phyloP scores from a whole-genome alignment of 2,329 filamentous ascomycete species.

The Claviceps humidiphila region DNA sequence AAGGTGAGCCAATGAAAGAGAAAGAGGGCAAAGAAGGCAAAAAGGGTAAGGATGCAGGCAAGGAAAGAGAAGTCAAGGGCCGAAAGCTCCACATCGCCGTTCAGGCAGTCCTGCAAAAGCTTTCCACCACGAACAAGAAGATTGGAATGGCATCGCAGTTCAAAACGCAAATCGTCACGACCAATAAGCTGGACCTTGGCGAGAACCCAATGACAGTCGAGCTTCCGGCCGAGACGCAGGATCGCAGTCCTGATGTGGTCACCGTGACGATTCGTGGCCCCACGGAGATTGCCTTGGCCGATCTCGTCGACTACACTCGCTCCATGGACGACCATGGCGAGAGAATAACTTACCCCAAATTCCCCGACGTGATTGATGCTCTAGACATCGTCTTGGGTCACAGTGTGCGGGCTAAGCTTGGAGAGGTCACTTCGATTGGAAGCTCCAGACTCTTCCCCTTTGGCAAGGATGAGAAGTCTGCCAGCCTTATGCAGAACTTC shows the following conservation, averaged over 20 bases:
- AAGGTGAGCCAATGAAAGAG: neutral
- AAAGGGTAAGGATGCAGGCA: conserved; percentile 7
- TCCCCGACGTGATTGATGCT: conserved; percentile 33
- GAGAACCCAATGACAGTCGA: conserved; percentile 21
- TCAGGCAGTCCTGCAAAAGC: conserved; percentile 20
- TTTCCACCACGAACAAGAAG: conserved; percentile 19
- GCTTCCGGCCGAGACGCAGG: conserved; percentile 20
- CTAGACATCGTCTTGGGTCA: conserved; percentile 40
- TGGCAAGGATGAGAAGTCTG: conserved; percentile 14
- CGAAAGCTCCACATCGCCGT: conserved; percentile 31
- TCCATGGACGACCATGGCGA: conserved; percentile 26
- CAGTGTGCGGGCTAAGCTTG: conserved; percentile 22
- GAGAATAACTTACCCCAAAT: conserved; percentile 32
- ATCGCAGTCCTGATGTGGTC: conserved; percentile 20
- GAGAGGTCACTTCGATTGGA: conserved; percentile 28
- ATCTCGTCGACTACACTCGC: conserved; percentile 30
- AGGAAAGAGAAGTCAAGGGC: conserved; percentile 23
- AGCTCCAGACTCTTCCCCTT: conserved; percentile 36
- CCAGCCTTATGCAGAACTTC: conserved; percentile 14
- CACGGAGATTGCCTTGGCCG: conserved; percentile 22
- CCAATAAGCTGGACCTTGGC: conserved; percentile 22
- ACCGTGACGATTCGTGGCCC: conserved; percentile 29
- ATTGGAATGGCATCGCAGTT: conserved; percentile 32
- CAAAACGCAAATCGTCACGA: conserved; percentile 33
- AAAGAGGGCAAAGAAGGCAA: conserved; percentile 28